Evolutionary conservation across 352 stramenopile genomes (phyloP).

Genomic region (Blastocystis sp.): DNA sequence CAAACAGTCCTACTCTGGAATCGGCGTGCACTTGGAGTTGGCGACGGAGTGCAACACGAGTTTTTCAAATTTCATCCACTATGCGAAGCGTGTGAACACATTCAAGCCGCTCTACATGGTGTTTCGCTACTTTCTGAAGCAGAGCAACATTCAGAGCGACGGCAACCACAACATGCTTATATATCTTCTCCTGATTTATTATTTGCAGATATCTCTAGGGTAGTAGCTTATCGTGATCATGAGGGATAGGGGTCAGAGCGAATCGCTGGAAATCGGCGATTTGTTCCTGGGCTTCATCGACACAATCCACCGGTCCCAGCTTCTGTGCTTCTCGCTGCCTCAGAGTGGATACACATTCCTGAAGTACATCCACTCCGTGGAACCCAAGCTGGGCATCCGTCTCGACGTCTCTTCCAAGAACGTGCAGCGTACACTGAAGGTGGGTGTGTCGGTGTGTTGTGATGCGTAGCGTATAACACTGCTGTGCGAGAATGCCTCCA

Average conservation of each 20-base stretch:
- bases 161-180: slow-evolving; percentile 23
- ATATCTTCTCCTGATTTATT: slow-evolving; percentile 11
- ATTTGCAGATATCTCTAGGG: slow-evolving; percentile 11
- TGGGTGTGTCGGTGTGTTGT: not conserved
- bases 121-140: slow-evolving; percentile 23
- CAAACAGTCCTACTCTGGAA: slow-evolving; percentile 19
- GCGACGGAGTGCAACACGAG: not conserved
- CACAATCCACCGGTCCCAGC: not conserved
- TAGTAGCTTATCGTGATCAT: not conserved
- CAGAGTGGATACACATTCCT: slow-evolving; percentile 6
- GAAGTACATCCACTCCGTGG: not conserved
- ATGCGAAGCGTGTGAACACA: not conserved
- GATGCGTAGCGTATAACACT: not conserved
- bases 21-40: not conserved
- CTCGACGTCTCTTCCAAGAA: slow-evolving; percentile 13
- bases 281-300: slow-evolving; percentile 1
- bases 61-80: slow-evolving; percentile 36
- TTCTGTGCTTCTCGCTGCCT: not conserved
- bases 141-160: slow-evolving; percentile 15
- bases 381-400: slow-evolving; percentile 11
- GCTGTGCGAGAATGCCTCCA: slow-evolving; percentile 6
- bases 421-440: not conserved
- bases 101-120: slow-evolving; percentile 6
- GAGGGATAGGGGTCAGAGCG: not conserved
- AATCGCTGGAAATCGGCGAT: not conserved